Conservation (phyloP, 129 eudicot species). For the Helichrysum umbraculigerum region DNA sequence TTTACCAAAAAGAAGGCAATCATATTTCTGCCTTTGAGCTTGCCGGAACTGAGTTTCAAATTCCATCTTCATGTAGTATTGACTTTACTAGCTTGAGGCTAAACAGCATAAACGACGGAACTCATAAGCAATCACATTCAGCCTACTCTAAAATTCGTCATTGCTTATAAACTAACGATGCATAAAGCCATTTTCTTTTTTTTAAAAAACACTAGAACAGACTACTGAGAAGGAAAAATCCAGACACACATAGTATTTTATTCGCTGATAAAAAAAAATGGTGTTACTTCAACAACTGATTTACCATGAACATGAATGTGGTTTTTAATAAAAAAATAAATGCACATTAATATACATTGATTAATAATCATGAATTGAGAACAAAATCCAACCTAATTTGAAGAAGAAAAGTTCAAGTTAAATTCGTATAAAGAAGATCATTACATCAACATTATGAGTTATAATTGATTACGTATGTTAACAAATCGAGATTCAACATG, state of each 20-base stretch:
- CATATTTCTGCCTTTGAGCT: constrained; percentile 66
- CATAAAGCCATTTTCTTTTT: background rate
- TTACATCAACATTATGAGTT: background rate
- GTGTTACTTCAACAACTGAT: no score
- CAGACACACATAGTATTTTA: no score
- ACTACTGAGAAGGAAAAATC: background rate
- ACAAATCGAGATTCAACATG: background rate
- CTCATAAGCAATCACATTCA: background rate
- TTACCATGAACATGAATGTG: no score
- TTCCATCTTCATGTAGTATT: constrained; percentile 55
- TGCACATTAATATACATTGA: background rate
- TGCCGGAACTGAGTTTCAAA: constrained; percentile 53
- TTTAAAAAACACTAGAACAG: background rate
- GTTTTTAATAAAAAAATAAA: no score
- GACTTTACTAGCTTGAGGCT: constrained; percentile 21
- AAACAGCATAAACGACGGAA: constrained; percentile 27
- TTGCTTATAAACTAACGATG: background rate
- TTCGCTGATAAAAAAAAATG: no score
- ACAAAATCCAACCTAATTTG: background rate
- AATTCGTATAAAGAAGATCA: no score
- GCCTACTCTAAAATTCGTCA: background rate
- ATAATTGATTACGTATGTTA: background rate
- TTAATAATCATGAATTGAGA: background rate
- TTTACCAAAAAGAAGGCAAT: constrained; percentile 86
- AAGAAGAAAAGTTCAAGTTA: background rate